phyloP scores from a whole-genome alignment of 1,284 basidiomycete genomes.

The Ustilago trichophora region DNA sequence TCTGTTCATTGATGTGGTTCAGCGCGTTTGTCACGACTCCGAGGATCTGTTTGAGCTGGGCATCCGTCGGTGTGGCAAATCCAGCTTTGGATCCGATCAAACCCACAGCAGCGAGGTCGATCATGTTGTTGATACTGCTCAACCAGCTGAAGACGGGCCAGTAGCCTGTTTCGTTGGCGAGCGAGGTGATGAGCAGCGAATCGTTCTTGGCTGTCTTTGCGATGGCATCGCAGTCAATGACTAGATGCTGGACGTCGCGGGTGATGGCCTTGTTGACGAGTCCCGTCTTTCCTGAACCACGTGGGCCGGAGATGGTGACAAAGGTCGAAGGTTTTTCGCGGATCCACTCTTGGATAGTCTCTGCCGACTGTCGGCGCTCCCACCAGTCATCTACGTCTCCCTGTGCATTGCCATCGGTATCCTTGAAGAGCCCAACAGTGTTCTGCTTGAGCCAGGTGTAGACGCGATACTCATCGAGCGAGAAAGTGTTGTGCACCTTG shows the following conservation, averaged over 20 bases:
- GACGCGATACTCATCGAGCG: slow-evolving; percentile 36
- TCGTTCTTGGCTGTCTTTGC: slow-evolving; percentile 76
- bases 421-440: slow-evolving; percentile 48
- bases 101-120: slow-evolving; percentile 91
- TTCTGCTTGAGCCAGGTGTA: slow-evolving; percentile 55
- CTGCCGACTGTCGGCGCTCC: slow-evolving; percentile 81
- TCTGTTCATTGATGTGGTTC: slow-evolving; percentile 71
- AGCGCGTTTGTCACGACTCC: slow-evolving; percentile 80
- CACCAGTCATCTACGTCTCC: slow-evolving; percentile 74
- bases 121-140: slow-evolving; percentile 82
- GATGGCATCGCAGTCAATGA: slow-evolving; percentile 79
- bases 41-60: slow-evolving; percentile 85
- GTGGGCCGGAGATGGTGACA: slow-evolving; percentile 84
- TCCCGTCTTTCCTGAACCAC: slow-evolving; percentile 85
- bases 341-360: slow-evolving; percentile 76
- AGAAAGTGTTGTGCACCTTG: slow-evolving; percentile 82
- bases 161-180: slow-evolving; percentile 81
- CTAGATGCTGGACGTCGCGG: slow-evolving; percentile 69
- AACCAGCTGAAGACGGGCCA: slow-evolving; percentile 78
- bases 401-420: slow-evolving; percentile 35
- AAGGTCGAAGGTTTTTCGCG: slow-evolving; percentile 78
- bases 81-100: slow-evolving; percentile 96
- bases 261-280: slow-evolving; percentile 73
- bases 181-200: slow-evolving; percentile 73
- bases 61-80: slow-evolving; percentile 80